A percentile compares a stretch with the other conserved stretches of the same genome.
These are phyloP conservation scores for Elasticomyces elasticus DNA, from an alignment of 495 filamentous ascomycete species.

Conservation along the genomic window DNA sequence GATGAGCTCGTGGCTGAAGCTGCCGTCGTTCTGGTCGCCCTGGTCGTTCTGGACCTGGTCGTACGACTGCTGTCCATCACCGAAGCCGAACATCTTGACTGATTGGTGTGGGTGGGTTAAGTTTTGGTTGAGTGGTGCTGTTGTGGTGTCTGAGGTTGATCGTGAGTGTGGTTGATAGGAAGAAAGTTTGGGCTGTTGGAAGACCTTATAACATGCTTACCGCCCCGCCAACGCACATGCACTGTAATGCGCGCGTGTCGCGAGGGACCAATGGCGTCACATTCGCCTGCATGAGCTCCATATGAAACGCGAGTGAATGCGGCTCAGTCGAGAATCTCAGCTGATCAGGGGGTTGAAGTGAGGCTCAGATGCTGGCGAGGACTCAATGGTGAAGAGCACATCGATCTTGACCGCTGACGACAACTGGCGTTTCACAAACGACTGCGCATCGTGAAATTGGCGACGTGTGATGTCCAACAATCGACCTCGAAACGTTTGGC, in stretches of 20 bases:
- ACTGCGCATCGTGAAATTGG: no score
- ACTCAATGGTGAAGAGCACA: neutral
- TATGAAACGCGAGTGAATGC: neutral
- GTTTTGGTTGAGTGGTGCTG: neutral
- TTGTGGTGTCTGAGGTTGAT: neutral
- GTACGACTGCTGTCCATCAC: conserved; percentile 39
- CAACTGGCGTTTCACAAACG: no score
- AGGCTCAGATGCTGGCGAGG: no score
- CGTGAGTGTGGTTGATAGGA: neutral
- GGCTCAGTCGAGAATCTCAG: neutral
- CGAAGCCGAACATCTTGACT: conserved; percentile 32
- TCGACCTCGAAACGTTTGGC: neutral
- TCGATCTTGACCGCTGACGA: no score
- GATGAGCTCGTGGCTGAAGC: conserved; percentile 62
- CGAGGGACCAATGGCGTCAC: neutral
- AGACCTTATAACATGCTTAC: neutral
- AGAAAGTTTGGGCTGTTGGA: neutral
- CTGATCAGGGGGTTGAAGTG: neutral
- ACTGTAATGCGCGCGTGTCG: neutral
- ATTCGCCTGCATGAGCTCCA: neutral
- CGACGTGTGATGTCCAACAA: neutral
- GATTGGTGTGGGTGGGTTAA: conserved; percentile 10
- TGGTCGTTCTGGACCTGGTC: conserved; percentile 40
- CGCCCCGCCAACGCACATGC: conserved; percentile 4
- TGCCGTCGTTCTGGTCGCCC: conserved; percentile 41